Conservation (phyloP, 1,284 basidiomycete species). For the Cutaneotrichosporon dermatis region DNA sequence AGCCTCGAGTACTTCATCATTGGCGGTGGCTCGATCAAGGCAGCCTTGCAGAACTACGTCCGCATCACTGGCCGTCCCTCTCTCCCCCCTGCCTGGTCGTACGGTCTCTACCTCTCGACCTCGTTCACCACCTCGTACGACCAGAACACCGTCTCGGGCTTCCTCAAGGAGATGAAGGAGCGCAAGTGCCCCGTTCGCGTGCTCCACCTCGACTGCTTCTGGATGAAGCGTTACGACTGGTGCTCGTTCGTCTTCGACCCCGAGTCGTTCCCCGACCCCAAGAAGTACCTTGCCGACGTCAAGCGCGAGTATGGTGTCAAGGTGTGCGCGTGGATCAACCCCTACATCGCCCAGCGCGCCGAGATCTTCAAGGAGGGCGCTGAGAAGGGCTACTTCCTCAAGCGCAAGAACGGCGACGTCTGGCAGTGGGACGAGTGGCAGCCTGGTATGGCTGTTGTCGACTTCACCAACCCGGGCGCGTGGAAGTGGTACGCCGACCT, state of each 20-base stretch:
- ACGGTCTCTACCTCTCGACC: constrained; percentile 70
- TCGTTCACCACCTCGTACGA: constrained; percentile 69
- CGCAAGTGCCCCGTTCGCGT: constrained; percentile 65
- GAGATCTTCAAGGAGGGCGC: constrained; percentile 66
- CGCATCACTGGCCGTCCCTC: constrained; percentile 40
- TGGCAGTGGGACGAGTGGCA: constrained; percentile 58
- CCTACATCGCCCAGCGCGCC: constrained; percentile 56
- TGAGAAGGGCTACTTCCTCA: constrained; percentile 64
- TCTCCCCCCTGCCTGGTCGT: constrained; percentile 66
- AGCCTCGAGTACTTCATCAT: constrained; percentile 63
- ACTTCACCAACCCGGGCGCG: constrained; percentile 65
- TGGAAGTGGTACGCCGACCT: constrained; percentile 63
- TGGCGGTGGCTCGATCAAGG: constrained; percentile 38
- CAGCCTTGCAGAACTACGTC: constrained; percentile 34
- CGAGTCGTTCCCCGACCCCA: constrained; percentile 67
- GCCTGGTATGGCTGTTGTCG: constrained; percentile 57
- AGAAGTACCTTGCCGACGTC: constrained; percentile 62
- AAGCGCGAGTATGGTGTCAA: constrained; percentile 64
- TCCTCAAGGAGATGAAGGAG: constrained; percentile 66
- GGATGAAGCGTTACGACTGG: constrained; percentile 77
- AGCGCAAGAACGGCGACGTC: constrained; percentile 61
- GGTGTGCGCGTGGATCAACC: constrained; percentile 63
- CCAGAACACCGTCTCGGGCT: constrained; percentile 61
- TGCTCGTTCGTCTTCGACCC: constrained; percentile 72
- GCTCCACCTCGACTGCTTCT: constrained; percentile 73